These are phyloP conservation scores for Penicillium olsonii DNA, from an alignment of 2,329 filamentous ascomycete genomes.

Conservation along the genomic window DNA sequence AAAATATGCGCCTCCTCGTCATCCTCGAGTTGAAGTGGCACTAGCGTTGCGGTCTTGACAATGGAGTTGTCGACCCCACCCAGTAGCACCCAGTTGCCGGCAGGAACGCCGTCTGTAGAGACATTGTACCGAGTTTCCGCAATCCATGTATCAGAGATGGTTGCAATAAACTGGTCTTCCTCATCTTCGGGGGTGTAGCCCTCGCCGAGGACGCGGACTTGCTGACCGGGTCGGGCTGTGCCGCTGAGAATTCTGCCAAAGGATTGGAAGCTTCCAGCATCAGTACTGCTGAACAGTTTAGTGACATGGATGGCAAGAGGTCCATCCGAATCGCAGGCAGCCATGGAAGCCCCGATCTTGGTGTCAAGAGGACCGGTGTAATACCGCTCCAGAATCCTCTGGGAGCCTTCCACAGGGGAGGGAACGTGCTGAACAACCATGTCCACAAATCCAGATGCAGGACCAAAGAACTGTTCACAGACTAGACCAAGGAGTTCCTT, in stretches of 20 bases:
- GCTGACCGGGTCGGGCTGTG: conserved; percentile 75
- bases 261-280: conserved; percentile 88
- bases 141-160: conserved; percentile 83
- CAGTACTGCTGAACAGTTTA: conserved; percentile 86
- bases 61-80: conserved; percentile 96
- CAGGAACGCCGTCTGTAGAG: conserved; percentile 85
- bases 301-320: conserved; percentile 89
- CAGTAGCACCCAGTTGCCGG: conserved; percentile 90
- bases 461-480: conserved; percentile 93
- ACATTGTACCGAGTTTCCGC: conserved; percentile 92
- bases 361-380: conserved; percentile 90
- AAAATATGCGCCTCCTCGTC: conserved; percentile 96
- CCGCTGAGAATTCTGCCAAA: conserved; percentile 93
- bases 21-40: conserved; percentile 76
- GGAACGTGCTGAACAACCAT: conserved; percentile 91
- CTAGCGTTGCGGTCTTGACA: conserved; percentile 91
- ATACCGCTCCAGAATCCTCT: conserved; percentile 76
- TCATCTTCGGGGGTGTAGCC: conserved; percentile 96
- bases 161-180: conserved; percentile 91
- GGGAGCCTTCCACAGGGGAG: conserved; percentile 77
- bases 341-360: conserved; percentile 77
- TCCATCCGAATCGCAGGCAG: conserved; percentile 80
- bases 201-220: conserved; percentile 90
- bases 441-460: conserved; percentile 86
- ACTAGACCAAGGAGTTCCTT: conserved; percentile 85